Evolutionary conservation across 2,329 filamentous ascomycete genomes (phyloP), one percentile per base, ranked within the genome.

Genomic region (Aspergillus sp.): DNA sequence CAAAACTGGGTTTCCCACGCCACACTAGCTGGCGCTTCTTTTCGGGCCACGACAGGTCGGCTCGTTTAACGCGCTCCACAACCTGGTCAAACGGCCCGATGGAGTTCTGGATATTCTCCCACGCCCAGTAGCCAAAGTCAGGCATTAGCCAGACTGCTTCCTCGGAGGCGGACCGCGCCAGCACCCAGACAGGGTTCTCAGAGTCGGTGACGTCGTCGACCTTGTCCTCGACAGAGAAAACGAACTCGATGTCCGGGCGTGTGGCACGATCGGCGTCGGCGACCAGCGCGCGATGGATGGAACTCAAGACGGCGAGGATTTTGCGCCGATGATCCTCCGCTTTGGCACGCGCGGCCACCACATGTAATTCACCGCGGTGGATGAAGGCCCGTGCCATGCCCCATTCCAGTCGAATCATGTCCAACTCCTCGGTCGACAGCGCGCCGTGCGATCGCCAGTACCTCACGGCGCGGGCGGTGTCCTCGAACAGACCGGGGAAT

Each of bases 81-180:
- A 77, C 74, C 52, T 76, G 69, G 52, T 73, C 69, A 50, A 70
- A 76, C 0, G 75, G 73, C 0, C 74, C 75, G 32, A 77, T 73
- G 12, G 66, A 65, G 42, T 74, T 75, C 2, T 67, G 61, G 1
- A 61, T 59, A 31, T 75, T 74, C 11, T 80, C 78, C 80, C 79
- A 82, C 4, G 76, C 75, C 78, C 80, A 84, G 68, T 78, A 82
- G 51, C 80, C 81, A 67, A 83, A 83, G 62, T 83, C 81, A 0
- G 81, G 81, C 64, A 83, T 82, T 16, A 83, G 69, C 81, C 81
- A 83, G 42, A 77, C 73, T 1, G 77, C 72, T 49, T 76, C 69
- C 55, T 80, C 77, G 12, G 73, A 72, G 0, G 73, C 65, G 22
- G 66, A 72, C n/a, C 71, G 70, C 1, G 77, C 73, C 60, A 79